phyloP scores from a whole-genome alignment of 2,329 filamentous ascomycete species.

The Exophiala calicioides region DNA sequence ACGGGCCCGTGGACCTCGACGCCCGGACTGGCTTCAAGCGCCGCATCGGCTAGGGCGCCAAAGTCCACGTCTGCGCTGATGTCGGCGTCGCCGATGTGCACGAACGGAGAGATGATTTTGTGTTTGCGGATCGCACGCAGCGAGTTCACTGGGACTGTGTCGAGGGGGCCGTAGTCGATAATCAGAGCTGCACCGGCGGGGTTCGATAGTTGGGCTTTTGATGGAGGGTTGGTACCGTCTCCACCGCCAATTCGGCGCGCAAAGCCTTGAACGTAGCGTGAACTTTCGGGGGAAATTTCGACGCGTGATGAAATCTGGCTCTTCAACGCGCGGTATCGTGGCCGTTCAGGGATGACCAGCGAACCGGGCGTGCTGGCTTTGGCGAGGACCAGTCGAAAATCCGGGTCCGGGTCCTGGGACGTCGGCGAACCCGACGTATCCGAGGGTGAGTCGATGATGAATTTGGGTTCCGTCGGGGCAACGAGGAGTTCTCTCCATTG shows the following conservation, averaged over 20 bases:
- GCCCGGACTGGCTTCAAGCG: slow-evolving; percentile 70
- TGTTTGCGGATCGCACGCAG: slow-evolving; percentile 85
- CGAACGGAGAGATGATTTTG: slow-evolving; percentile 74
- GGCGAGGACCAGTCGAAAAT: slow-evolving; percentile 84
- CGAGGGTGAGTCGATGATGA: slow-evolving; percentile 54
- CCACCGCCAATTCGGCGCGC: slow-evolving; percentile 84
- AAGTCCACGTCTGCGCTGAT: slow-evolving; percentile 95
- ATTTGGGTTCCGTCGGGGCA: slow-evolving; percentile 62
- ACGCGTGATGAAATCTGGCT: slow-evolving; percentile 69
- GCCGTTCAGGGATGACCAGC: slow-evolving; percentile 76
- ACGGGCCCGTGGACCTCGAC: slow-evolving; percentile 93
- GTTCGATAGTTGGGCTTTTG: slow-evolving; percentile 36
- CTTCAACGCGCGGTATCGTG: slow-evolving; percentile 76
- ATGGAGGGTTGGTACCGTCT: slow-evolving; percentile 17
- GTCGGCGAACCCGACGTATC: slow-evolving; percentile 27
- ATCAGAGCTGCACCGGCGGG: slow-evolving; percentile 89
- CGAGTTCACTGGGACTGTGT: slow-evolving; percentile 81
- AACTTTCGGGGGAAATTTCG: slow-evolving; percentile 86
- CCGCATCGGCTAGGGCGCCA: slow-evolving; percentile 77
- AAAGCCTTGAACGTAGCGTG: slow-evolving; percentile 77
- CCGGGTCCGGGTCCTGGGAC: slow-evolving; percentile 59
- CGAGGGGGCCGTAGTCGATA: slow-evolving; percentile 84
- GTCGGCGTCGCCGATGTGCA: slow-evolving; percentile 78
- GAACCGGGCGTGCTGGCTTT: slow-evolving; percentile 77
- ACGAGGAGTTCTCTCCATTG: slow-evolving; percentile 86